Evolutionary conservation across 805 yeast species (phyloP).

Genomic region (Saccharomycopsis guyanensis): DNA sequence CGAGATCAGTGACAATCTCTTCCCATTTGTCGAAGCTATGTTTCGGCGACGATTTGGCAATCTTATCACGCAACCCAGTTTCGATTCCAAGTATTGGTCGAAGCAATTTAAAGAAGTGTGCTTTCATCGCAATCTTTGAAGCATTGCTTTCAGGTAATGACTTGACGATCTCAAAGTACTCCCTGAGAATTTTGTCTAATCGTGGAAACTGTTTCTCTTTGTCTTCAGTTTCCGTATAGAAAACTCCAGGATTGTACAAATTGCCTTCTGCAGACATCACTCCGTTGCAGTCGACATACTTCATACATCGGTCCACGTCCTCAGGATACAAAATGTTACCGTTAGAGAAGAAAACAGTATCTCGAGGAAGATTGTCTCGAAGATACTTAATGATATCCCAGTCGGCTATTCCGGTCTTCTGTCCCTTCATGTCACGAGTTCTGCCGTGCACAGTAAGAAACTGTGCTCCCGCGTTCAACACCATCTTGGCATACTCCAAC

Average conservation of each 20-base stretch:
- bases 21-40: conserved; percentile 44
- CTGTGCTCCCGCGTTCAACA: conserved; percentile 90
- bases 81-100: conserved; percentile 73
- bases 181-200: conserved; percentile 74
- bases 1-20: conserved; percentile 56
- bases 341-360: conserved; percentile 73
- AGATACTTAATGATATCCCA: conserved; percentile 74
- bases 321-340: conserved; percentile 91
- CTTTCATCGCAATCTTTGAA: conserved; percentile 75
- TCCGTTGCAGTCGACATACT: conserved; percentile 67
- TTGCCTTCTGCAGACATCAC: conserved; percentile 98
- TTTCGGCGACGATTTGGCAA: conserved; percentile 40
- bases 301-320: conserved; percentile 66
- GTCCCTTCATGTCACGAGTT: conserved; percentile 96
- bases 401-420: conserved; percentile 89
- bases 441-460: conserved; percentile 93
- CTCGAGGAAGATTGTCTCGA: conserved; percentile 60
- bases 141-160: conserved; percentile 45
- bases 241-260: conserved; percentile 87
- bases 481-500: conserved; percentile 80
- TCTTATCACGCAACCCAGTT: conserved; percentile 66
- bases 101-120: conserved; percentile 82
- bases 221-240: conserved; percentile 36
- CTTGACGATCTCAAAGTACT: conserved; percentile 79
- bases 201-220: conserved; percentile 70